A percentile compares a stretch with the other conserved stretches of the same genome.
These are phyloP conservation scores for Fragilariopsis cylindrus DNA, from an alignment of 108 stramenopile species.

Conservation along the genomic window DNA sequence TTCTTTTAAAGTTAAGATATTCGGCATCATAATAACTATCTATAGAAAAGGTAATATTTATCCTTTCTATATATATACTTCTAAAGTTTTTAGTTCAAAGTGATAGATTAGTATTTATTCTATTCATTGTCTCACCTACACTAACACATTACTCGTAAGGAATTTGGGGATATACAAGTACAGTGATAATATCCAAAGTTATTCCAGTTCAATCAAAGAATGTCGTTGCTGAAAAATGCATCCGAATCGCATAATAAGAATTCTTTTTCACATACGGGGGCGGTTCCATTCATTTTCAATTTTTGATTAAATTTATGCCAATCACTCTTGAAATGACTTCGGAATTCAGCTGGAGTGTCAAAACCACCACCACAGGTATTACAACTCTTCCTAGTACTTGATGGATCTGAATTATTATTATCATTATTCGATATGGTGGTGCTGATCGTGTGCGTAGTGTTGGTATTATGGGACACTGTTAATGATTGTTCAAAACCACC, in stretches of 20 bases:
- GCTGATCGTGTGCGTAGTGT: background rate
- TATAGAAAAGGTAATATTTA: no score
- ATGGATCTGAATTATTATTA: conserved; percentile 20
- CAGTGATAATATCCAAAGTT: no score
- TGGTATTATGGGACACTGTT: background rate
- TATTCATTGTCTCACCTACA: no score
- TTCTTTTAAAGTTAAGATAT: no score
- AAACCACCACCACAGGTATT: conserved; percentile 89
- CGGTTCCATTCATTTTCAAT: conserved; percentile 77
- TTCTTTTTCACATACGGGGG: conserved; percentile 76
- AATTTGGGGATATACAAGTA: no score
- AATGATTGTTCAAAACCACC: background rate
- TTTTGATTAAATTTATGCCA: conserved; percentile 97
- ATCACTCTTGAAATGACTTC: conserved; percentile 92
- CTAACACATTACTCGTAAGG: no score
- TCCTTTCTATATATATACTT: no score
- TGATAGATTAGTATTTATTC: no score
- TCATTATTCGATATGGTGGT: background rate
- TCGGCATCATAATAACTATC: no score
- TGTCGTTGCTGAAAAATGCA: background rate
- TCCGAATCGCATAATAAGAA: conserved; percentile 71
- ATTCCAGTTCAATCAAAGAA: no score
- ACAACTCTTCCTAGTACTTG: conserved; percentile 59
- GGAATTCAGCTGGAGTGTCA: conserved; percentile 56
- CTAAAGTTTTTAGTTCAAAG: no score